phyloP scores from a whole-genome alignment of 768 basidiomycete genomes.

The Macrocybe gigantea region DNA sequence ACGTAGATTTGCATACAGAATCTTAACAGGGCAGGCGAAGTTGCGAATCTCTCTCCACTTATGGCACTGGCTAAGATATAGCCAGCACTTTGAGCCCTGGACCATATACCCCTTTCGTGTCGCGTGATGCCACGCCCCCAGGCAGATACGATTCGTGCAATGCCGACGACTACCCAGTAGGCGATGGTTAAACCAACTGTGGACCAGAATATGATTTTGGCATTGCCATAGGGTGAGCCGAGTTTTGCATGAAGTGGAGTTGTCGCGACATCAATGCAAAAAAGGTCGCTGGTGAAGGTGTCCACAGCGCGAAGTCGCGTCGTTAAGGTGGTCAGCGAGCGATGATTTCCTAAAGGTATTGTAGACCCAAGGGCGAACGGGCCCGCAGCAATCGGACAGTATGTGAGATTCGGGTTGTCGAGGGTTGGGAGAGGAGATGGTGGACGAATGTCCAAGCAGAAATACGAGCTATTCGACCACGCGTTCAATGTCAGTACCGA shows the following conservation, averaged over 20 bases:
- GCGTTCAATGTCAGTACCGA: conserved; percentile 74
- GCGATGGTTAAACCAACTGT: conserved; percentile 68
- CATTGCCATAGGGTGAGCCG: conserved; percentile 58
- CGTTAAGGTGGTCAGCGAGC: conserved; percentile 76
- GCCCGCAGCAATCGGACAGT: conserved; percentile 78
- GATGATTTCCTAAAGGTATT: conserved; percentile 57
- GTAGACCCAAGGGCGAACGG: conserved; percentile 77
- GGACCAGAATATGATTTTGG: conserved; percentile 64
- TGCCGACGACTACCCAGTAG: conserved; percentile 80
- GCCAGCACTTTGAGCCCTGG: conserved; percentile 74
- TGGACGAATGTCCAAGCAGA: conserved; percentile 78
- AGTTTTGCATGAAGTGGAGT: conserved; percentile 69
- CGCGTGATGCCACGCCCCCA: conserved; percentile 71
- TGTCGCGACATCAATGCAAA: conserved; percentile 74
- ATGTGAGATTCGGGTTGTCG: conserved; percentile 31
- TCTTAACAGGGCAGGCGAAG: conserved; percentile 79
- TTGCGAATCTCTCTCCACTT: conserved; percentile 84
- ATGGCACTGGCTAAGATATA: conserved; percentile 90
- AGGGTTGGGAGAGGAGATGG: conserved; percentile 60
- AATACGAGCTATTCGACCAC: conserved; percentile 62
- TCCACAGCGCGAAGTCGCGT: conserved; percentile 89
- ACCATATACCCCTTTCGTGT: conserved; percentile 57
- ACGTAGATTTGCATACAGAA: conserved; percentile 57
- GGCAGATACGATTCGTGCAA: conserved; percentile 77
- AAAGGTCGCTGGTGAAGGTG: conserved; percentile 71